Percentiles rank a stretch among this genome's conserved stretches.
These are phyloP conservation scores for Hypomyces rosellus DNA, from an alignment of 2,329 filamentous ascomycete species.

Conservation along the genomic window DNA sequence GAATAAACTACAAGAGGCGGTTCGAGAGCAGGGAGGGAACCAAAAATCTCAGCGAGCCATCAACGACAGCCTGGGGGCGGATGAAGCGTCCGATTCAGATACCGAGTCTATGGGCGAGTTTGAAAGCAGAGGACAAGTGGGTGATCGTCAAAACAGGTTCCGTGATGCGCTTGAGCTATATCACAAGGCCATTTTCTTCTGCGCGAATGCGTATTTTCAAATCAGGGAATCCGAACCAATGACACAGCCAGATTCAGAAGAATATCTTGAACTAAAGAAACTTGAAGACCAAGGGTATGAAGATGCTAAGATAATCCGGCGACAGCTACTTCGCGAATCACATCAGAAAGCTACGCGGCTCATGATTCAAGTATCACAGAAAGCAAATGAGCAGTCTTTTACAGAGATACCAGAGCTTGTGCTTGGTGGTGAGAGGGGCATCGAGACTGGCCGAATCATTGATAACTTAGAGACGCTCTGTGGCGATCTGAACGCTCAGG, in stretches of 20 bases:
- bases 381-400: constrained; percentile 48
- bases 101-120: constrained; percentile 31
- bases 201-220: constrained; percentile 76
- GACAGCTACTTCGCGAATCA: constrained; percentile 64
- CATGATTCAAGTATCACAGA: constrained; percentile 57
- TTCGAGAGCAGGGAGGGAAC: constrained; percentile 23
- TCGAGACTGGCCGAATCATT: constrained; percentile 64
- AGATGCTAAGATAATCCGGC: constrained; percentile 66
- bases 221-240: constrained; percentile 65
- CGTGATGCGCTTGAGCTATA: constrained; percentile 70
- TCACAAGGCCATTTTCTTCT: constrained; percentile 79
- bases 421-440: constrained; percentile 53
- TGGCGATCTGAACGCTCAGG: constrained; percentile 64
- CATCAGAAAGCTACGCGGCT: constrained; percentile 33
- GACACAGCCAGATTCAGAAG: constrained; percentile 59
- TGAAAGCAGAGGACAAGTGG: constrained; percentile 37
- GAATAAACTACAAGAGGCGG: constrained; percentile 49
- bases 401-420: constrained; percentile 52
- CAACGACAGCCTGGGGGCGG: not conserved
- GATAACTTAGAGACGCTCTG: constrained; percentile 62
- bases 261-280: constrained; percentile 60
- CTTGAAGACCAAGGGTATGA: constrained; percentile 71
- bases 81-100: constrained; percentile 14
- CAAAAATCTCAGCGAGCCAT: not conserved
- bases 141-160: constrained; percentile 56